Evolutionary conservation across 2,329 filamentous ascomycete genomes (phyloP).

Genomic region (Trichoderma pleuroti): DNA sequence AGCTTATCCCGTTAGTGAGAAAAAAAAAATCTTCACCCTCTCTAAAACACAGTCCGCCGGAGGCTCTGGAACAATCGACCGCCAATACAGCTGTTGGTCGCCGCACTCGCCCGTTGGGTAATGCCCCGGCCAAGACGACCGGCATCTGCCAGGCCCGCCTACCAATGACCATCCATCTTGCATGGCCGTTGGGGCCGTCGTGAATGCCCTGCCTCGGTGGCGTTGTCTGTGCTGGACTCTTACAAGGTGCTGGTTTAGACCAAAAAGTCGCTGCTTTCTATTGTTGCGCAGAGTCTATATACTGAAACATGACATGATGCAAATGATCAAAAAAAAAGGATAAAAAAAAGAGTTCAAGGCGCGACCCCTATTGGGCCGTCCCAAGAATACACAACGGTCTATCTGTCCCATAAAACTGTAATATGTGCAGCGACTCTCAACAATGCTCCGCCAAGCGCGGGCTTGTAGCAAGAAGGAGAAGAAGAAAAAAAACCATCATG

Average conservation of each 20-base stretch:
- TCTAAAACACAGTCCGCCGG: neutral
- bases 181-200: neutral
- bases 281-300: neutral
- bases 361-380: neutral
- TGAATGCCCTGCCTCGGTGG: neutral
- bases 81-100: neutral
- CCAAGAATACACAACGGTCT: constrained; percentile 10
- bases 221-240: neutral
- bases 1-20: neutral
- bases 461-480: neutral
- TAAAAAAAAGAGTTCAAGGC: neutral
- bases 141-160: neutral
- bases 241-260: neutral
- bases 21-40: neutral
- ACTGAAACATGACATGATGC: neutral
- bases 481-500: constrained; percentile 15
- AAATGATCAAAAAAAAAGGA: neutral
- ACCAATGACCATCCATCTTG: neutral
- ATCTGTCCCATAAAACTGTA: constrained; percentile 10
- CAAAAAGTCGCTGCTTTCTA: neutral
- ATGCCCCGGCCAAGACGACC: neutral
- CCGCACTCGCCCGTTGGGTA: neutral
- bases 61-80: neutral
- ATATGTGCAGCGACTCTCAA: constrained; percentile 16
- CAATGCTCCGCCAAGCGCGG: neutral